Evolutionary conservation across 768 basidiomycete species (phyloP).

Genomic region (Leccinum disarticulatum): DNA sequence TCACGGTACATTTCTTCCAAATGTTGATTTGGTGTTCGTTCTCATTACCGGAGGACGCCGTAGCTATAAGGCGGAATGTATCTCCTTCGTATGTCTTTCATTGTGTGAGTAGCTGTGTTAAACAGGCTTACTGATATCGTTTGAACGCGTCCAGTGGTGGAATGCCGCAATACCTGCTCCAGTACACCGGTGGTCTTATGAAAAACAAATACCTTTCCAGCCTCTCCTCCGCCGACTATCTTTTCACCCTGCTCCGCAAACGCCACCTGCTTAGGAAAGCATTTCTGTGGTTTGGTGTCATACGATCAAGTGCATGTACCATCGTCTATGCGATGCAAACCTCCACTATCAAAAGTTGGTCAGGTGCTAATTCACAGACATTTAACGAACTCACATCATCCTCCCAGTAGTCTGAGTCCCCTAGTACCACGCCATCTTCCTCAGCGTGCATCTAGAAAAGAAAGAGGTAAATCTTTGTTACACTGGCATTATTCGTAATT

Average conservation of each 20-base stretch:
- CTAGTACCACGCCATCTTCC: no score
- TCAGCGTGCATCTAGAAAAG: not conserved
- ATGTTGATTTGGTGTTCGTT: not conserved
- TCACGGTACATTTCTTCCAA: not conserved
- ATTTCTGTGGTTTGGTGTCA: not conserved
- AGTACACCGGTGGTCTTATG: no score
- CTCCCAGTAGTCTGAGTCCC: no score
- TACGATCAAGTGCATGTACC: not conserved
- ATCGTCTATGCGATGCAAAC: not conserved
- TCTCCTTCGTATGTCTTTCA: no score
- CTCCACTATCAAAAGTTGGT: no score
- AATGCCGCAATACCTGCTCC: no score
- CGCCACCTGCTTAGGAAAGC: not conserved
- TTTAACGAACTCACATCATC: not conserved
- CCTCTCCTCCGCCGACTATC: not conserved
- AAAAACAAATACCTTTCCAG: not conserved
- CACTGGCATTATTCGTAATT: not conserved
- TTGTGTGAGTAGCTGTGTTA: no score
- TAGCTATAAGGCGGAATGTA: not conserved
- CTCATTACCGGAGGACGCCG: not conserved
- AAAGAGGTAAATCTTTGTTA: not conserved
- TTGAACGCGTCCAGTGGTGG: no score
- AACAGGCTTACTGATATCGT: no score
- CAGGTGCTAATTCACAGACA: no score
- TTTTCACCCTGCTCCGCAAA: not conserved